Conservation (phyloP, 2,329 filamentous ascomycete genomes). For the Aspergillus pseudoterreus region DNA sequence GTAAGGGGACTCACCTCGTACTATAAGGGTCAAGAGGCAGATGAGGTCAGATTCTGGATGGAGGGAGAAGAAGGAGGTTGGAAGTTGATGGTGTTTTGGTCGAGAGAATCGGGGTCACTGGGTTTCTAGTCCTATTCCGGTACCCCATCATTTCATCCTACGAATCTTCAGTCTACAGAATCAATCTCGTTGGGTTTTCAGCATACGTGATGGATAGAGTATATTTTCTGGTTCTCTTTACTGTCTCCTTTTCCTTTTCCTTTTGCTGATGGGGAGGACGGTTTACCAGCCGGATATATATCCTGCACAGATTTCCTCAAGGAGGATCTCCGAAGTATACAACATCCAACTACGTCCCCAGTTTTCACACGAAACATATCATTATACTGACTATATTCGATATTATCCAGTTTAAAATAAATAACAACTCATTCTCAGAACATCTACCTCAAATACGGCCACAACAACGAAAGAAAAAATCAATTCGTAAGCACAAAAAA, state of each 20-base stretch:
- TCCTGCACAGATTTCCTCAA: not conserved
- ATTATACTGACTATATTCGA: not conserved
- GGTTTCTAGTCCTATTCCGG: not conserved
- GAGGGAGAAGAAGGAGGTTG: not conserved
- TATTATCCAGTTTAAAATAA: not conserved
- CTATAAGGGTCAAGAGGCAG: not conserved
- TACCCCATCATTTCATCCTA: not conserved
- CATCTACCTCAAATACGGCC: not conserved
- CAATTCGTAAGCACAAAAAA: not conserved
- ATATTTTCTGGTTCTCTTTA: too few relatives aligned
- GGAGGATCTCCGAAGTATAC: too few relatives aligned
- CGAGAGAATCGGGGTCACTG: not conserved
- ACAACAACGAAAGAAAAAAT: not conserved
- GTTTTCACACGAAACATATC: too few relatives aligned
- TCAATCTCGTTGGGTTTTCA: too few relatives aligned
- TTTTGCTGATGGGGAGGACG: not conserved
- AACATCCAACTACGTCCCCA: too few relatives aligned
- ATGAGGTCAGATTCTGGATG: not conserved
- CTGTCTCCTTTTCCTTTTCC: too few relatives aligned
- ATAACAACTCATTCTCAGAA: slow-evolving; percentile 7
- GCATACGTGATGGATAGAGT: too few relatives aligned
- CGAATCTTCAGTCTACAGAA: not conserved
- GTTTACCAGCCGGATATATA: not conserved
- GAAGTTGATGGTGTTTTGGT: not conserved
- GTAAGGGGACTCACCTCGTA: not conserved